Percentiles rank a stretch among this genome's conserved stretches.
Conservation (phyloP, 73 alveolate species). For the Durusdinium trenchii region DNA sequence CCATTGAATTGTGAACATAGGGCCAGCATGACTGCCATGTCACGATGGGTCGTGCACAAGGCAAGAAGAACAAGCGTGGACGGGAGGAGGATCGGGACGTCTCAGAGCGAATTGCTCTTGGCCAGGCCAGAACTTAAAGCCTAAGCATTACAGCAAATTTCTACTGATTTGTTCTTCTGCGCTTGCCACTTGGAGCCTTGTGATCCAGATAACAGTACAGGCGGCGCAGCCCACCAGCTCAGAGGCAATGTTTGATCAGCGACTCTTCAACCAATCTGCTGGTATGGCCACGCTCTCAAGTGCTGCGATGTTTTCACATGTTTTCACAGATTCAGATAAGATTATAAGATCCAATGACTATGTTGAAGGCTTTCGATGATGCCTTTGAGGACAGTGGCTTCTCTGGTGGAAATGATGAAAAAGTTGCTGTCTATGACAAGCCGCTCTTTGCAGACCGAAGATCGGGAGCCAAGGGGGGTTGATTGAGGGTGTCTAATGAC, state of each 20-base stretch:
- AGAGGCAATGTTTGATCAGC: constrained; percentile 98
- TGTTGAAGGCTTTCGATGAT: background rate
- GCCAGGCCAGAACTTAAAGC: constrained; percentile 94
- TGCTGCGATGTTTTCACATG: too few relatives aligned
- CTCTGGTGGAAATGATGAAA: constrained; percentile 97
- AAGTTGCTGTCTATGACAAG: constrained; percentile 98
- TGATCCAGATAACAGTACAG: background rate
- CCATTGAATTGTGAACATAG: too few relatives aligned
- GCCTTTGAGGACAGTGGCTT: constrained; percentile 57
- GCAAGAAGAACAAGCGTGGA: constrained; percentile 96
- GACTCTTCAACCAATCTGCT: constrained; percentile 98
- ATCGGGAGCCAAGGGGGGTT: background rate
- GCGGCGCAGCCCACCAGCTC: constrained; percentile 97
- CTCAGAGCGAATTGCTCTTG: constrained; percentile 99
- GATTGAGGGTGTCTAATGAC: background rate
- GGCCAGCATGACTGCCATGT: too few relatives aligned
- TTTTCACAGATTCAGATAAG: background rate
- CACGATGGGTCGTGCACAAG: background rate
- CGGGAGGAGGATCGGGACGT: constrained; percentile 99
- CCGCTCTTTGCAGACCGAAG: constrained; percentile 98
- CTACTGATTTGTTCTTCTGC: background rate
- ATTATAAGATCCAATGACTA: background rate
- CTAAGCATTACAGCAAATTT: background rate
- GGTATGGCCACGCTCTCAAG: constrained; percentile 97
- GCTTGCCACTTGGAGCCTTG: background rate